Conservation (phyloP, 2,329 filamentous ascomycete species). For the Basipetospora sp. region DNA sequence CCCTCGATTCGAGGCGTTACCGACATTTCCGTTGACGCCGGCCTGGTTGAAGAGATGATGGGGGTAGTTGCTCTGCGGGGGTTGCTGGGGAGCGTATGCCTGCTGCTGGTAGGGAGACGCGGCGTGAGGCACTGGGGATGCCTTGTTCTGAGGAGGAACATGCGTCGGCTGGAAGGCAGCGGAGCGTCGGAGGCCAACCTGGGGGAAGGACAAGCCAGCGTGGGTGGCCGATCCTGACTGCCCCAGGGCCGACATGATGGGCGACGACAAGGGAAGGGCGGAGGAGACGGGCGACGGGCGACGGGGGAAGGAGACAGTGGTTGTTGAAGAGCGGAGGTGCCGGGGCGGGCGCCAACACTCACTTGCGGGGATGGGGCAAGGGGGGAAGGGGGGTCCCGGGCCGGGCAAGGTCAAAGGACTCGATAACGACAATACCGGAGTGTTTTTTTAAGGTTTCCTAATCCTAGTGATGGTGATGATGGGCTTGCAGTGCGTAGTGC, state of each 20-base stretch:
- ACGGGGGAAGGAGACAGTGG: conserved; percentile 1
- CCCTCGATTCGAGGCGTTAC: conserved; percentile 31
- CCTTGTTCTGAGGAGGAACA: conserved; percentile 37
- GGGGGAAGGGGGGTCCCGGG: conserved; percentile 6
- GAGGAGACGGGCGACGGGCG: conserved; percentile 9
- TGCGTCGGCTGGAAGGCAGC: conserved; percentile 30
- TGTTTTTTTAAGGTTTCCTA: conserved; percentile 7
- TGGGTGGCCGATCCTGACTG: conserved; percentile 36
- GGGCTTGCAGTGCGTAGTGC: conserved; percentile 7
- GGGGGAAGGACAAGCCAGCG: conserved; percentile 37
- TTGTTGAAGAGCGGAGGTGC: conserved; percentile 4
- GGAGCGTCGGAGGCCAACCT: conserved; percentile 33
- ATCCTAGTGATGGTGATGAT: conserved; percentile 7
- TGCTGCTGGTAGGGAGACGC: conserved; percentile 40
- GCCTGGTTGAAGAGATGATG: conserved; percentile 38
- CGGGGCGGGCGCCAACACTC: too few relatives aligned
- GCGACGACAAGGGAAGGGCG: conserved; percentile 6
- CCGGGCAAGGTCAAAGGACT: background rate
- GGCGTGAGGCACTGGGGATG: conserved; percentile 38
- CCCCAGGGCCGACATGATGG: conserved; percentile 34
- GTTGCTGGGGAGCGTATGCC: conserved; percentile 38
- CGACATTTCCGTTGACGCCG: conserved; percentile 31
- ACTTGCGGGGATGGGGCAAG: conserved; percentile 10
- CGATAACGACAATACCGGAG: background rate
- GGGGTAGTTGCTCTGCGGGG: conserved; percentile 30